These are phyloP conservation scores for Phenoliferia sp. DNA, from an alignment of 1,284 basidiomycete genomes.

Conservation along the genomic window DNA sequence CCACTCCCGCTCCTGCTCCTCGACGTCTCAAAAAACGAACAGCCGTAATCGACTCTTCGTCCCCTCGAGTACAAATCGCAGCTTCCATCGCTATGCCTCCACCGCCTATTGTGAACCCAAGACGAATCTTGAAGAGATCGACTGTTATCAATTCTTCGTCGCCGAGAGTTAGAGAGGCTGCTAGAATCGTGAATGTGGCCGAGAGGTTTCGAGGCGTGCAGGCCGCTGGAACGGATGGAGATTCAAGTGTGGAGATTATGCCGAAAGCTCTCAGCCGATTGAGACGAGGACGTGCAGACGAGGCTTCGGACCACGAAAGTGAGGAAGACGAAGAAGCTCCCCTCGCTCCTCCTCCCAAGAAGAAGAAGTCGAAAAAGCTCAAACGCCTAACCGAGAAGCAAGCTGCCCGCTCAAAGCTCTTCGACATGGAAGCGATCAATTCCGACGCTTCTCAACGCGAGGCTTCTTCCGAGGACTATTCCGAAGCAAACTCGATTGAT, in stretches of 20 bases:
- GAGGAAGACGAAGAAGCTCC: conserved; percentile 3
- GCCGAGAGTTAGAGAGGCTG: conserved; percentile 1
- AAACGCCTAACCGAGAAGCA: conserved; percentile 23
- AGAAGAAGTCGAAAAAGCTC: conserved; percentile 11
- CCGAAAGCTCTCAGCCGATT: conserved; percentile 8
- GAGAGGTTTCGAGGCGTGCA: not conserved
- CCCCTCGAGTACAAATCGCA: no score
- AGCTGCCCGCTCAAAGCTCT: conserved; percentile 20
- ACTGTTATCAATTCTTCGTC: conserved; percentile 24
- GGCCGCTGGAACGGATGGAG: not conserved
- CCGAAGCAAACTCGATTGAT: conserved; percentile 42
- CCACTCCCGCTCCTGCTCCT: no score
- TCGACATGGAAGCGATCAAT: conserved; percentile 35
- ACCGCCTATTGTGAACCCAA: no score
- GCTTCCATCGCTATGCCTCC: no score
- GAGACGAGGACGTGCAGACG: conserved; percentile 1
- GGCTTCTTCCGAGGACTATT: conserved; percentile 38
- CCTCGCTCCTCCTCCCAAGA: conserved; percentile 2
- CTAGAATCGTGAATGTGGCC: not conserved
- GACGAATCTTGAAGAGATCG: conserved; percentile 13
- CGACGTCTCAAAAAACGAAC: no score
- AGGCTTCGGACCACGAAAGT: not conserved
- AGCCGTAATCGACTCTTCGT: no score
- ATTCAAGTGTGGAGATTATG: not conserved
- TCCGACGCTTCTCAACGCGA: conserved; percentile 24